Percentiles rank a stretch among this genome's conserved stretches.
Conservation (phyloP, 345 rosid species). For the Arabis hirsuta region DNA sequence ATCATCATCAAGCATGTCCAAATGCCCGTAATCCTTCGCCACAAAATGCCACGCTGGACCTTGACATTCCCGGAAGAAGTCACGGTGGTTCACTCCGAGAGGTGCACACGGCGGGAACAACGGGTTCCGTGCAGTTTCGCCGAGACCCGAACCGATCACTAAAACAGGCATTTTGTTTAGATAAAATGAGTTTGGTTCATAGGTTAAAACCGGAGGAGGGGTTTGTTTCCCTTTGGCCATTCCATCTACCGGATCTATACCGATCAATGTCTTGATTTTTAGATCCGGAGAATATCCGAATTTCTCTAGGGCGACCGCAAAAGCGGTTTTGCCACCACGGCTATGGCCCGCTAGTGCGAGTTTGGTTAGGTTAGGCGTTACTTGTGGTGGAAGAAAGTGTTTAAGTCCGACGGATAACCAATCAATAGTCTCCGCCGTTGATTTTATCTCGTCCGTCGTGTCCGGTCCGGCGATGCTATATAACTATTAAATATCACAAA, state of each 20-base stretch:
- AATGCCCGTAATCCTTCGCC: conserved; percentile 74
- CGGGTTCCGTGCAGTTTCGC: conserved; percentile 54
- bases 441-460: conserved; percentile 62
- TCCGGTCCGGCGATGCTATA: conserved; percentile 77
- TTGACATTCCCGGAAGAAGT: conserved; percentile 67
- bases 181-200: conserved; percentile 66
- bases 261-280: conserved; percentile 66
- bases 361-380: conserved; percentile 62
- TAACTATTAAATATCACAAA: conserved; percentile 46
- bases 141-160: conserved; percentile 83
- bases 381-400: conserved; percentile 56
- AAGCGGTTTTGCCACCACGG: conserved; percentile 89
- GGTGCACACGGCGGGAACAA: conserved; percentile 84
- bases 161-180: conserved; percentile 56
- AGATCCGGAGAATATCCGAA: conserved; percentile 40
- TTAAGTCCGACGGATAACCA: conserved; percentile 63
- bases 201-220: conserved; percentile 74
- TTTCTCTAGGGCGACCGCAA: conserved; percentile 63
- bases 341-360: conserved; percentile 82
- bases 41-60: conserved; percentile 75
- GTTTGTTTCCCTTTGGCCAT: conserved; percentile 69
- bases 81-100: conserved; percentile 70
- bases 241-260: conserved; percentile 90
- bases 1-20: conserved; percentile 84
- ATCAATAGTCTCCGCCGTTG: conserved; percentile 57